Evolutionary conservation across 2,329 filamentous ascomycete species (phyloP), one percentile per base, ranked within the genome.

Genomic region (Ceratocystis diversiconidia): DNA sequence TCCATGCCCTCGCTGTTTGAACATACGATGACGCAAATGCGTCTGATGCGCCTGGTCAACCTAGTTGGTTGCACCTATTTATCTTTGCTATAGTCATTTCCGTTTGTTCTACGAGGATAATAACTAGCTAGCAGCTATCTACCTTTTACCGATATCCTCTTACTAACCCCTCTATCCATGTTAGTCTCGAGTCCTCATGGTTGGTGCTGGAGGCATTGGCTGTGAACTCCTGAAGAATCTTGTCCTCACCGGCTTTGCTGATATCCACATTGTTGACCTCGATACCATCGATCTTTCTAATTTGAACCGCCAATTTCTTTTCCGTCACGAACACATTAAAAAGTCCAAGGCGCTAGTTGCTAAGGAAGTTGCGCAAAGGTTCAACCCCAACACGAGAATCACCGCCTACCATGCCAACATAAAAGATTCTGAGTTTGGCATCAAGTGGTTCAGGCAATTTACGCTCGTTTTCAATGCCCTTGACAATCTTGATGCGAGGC

Each of bases 221-320:
- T 99, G 94, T 77, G 94, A 99, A 77, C 82, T 99, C 6, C 84
- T 99, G 69, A 99, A 99, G 80, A 96, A 97, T 75, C 85, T 99
- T 66, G 90, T 92, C 57, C 85, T 96, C 61, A 88, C 86, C 55
- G 92, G 92, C 70, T 99, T 96, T 71, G 90, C 90, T 70, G 89
- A 96, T 76, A 86, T 97, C 62, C 89, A 96, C 75, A 87, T 97
- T 59, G 90, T 99, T 70, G 94, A 99, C 75, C 88, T 99, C 68
- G 94, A 99, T 75, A 99, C 94, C 0, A 97, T 99, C 77, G 94
- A 99, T 73, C 82, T 99, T 25, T 96, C 91, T 77, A 99, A 99
- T 73, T 82, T 99, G 62, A 99, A 99, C 72, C 89, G 94, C 65
- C 94, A 99, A 75, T 99, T 99, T 72, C 85, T 99, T 61, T 99